These are phyloP conservation scores for Auriscalpium orientale DNA, from an alignment of 768 basidiomycete genomes.

Conservation along the genomic window DNA sequence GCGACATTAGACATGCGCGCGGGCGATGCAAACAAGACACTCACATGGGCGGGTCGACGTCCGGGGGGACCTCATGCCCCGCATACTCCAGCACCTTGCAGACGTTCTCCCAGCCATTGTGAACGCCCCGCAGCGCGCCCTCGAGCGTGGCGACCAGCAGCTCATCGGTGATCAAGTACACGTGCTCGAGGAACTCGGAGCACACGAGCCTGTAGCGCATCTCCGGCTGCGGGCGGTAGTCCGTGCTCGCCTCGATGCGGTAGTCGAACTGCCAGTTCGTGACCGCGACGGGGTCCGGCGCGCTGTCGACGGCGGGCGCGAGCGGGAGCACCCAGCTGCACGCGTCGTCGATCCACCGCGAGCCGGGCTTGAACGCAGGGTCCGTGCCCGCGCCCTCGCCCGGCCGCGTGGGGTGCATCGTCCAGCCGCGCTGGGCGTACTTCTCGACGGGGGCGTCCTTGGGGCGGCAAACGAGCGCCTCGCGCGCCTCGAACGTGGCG, in stretches of 20 bases:
- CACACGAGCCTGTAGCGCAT: neutral
- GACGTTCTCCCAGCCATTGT: neutral
- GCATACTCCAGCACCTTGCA: neutral
- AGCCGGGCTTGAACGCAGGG: slow-evolving; percentile 15
- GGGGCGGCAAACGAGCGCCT: slow-evolving; percentile 18
- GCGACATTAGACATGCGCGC: neutral
- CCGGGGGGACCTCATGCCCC: neutral
- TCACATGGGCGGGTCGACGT: neutral
- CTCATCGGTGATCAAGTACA: neutral
- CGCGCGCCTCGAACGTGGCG: slow-evolving; percentile 30
- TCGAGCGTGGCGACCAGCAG: neutral
- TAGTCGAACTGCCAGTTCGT: neutral
- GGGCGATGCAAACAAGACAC: neutral
- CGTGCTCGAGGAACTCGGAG: neutral
- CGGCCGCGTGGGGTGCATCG: slow-evolving; percentile 9
- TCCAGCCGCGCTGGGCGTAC: slow-evolving; percentile 32
- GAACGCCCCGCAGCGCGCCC: neutral
- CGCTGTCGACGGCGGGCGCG: too few relatives aligned
- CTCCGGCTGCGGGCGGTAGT: too few relatives aligned
- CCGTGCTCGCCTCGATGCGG: neutral
- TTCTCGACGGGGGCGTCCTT: too few relatives aligned
- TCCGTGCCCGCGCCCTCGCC: neutral
- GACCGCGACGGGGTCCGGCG: neutral
- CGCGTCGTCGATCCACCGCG: slow-evolving; percentile 27
- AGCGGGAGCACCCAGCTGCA: slow-evolving; percentile 26